phyloP scores from a whole-genome alignment of 225 moss, liverwort and hornwort genomes.

The Physcomitrellopsis africana region DNA sequence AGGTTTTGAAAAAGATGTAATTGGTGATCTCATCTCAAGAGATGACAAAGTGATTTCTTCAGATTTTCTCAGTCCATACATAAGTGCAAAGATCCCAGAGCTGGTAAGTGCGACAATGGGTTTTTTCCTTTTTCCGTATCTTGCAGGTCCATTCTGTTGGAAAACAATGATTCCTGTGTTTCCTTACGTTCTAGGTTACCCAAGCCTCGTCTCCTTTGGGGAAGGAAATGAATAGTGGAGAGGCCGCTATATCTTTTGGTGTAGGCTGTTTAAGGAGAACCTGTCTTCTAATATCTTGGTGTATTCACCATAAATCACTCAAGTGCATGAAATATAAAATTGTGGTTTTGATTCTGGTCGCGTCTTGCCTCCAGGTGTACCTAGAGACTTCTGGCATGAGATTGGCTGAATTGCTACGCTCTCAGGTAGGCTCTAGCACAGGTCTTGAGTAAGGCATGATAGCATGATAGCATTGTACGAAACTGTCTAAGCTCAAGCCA shows the following conservation, averaged over 20 bases:
- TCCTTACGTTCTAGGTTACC: not conserved
- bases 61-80: constrained; percentile 59
- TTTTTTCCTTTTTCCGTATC: not conserved
- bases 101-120: constrained; percentile 49
- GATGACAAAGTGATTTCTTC: constrained; percentile 61
- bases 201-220: not conserved
- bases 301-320: not conserved
- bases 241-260: constrained; percentile 14
- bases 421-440: constrained; percentile 59
- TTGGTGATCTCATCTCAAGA: constrained; percentile 58
- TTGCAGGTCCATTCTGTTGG: not conserved
- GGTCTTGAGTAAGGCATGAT: not conserved
- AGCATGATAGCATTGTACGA: too few species aligned
- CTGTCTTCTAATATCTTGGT: not conserved
- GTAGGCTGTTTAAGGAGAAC: constrained; percentile 1
- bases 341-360: constrained; percentile 9
- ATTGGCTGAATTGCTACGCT: constrained; percentile 66
- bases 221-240: not conserved
- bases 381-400: constrained; percentile 75
- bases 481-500: too few species aligned
- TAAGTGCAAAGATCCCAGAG: constrained; percentile 71
- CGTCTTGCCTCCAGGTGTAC: constrained; percentile 64
- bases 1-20: constrained; percentile 55
- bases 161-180: constrained; percentile 3
- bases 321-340: not conserved